A percentile compares a stretch with the other conserved stretches of the same genome.
phyloP scores from a whole-genome alignment of 169 alveolate genomes.

The Plasmodium inui region DNA sequence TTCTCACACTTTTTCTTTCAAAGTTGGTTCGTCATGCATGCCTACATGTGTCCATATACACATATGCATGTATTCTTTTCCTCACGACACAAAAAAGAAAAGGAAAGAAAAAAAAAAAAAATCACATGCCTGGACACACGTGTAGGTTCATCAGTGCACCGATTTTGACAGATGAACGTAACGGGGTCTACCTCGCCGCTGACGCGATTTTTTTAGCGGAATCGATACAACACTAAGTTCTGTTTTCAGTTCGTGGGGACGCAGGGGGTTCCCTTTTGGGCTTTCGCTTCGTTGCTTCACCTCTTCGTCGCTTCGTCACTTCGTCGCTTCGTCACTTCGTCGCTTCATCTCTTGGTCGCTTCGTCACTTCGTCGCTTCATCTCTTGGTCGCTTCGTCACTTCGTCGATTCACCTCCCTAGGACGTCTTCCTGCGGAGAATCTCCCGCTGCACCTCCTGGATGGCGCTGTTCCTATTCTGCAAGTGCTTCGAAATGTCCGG shows the following conservation, averaged over 20 bases:
- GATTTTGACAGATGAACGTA: not conserved
- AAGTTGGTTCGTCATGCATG: not conserved
- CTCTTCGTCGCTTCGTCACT: too few relatives aligned
- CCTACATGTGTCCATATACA: not conserved
- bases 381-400: not conserved
- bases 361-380: not conserved
- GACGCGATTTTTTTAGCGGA: not conserved
- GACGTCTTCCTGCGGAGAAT: constrained; percentile 19
- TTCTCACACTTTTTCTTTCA: not conserved
- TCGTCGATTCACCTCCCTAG: not conserved
- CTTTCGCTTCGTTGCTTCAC: not conserved
- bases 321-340: too few relatives aligned
- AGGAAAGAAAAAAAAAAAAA: not conserved
- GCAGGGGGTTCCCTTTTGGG: not conserved
- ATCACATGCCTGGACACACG: not conserved
- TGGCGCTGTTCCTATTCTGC: constrained; percentile 41
- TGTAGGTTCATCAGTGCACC: not conserved
- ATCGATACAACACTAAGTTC: not conserved
- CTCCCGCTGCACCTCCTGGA: constrained; percentile 40
- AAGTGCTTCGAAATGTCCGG: constrained; percentile 41
- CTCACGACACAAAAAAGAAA: not conserved
- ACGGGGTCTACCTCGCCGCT: not conserved
- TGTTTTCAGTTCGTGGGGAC: not conserved
- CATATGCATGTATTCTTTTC: not conserved
- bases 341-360: too few relatives aligned